These are phyloP conservation scores for Vicia faba DNA, from an alignment of 306 rosid species.

Conservation along the genomic window DNA sequence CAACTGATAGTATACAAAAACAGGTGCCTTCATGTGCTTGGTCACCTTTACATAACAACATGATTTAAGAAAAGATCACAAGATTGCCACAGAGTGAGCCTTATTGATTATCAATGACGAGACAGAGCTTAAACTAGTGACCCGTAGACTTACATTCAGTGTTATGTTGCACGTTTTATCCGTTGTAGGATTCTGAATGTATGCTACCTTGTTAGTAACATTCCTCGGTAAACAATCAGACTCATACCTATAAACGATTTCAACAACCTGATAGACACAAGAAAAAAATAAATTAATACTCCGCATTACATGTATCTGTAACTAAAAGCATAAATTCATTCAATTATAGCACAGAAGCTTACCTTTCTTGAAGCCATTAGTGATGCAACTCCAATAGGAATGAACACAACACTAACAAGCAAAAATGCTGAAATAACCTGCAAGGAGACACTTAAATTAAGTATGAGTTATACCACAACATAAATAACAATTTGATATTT, in stretches of 20 bases:
- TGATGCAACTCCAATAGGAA: conserved; percentile 90
- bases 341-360: conserved; percentile 36
- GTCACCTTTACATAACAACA: conserved; percentile 50
- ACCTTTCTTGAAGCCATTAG: conserved; percentile 81
- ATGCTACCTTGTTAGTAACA: conserved; percentile 37
- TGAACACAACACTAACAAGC: conserved; percentile 74
- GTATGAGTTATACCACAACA: neutral
- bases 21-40: conserved; percentile 71
- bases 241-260: conserved; percentile 76
- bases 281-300: conserved; percentile 26
- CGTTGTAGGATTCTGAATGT: conserved; percentile 50
- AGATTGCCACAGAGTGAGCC: conserved; percentile 21
- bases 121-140: neutral
- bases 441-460: conserved; percentile 18
- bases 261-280: conserved; percentile 69
- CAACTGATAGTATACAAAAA: conserved; percentile 86
- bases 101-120: conserved; percentile 6
- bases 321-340: conserved; percentile 33
- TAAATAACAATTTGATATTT: conserved; percentile 5
- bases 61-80: conserved; percentile 24
- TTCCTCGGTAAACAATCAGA: conserved; percentile 47
- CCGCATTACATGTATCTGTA: conserved; percentile 35
- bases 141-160: conserved; percentile 51
- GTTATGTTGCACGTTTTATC: conserved; percentile 52
- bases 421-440: conserved; percentile 95